Base-by-base conservation (phyloP, 768 basidiomycete genomes). In the Cyclocybe cylindracea region DNA sequence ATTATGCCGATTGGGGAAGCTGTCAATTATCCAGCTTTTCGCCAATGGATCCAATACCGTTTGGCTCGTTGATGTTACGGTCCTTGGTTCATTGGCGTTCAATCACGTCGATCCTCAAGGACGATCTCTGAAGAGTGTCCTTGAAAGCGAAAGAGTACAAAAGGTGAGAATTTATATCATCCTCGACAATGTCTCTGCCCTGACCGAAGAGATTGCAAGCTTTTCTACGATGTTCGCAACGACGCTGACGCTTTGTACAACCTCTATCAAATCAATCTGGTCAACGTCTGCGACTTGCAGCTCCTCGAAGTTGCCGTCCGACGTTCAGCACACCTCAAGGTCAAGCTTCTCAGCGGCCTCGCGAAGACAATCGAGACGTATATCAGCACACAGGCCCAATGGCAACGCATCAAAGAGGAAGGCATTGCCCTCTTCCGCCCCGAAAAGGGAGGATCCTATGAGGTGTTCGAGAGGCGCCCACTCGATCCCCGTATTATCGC, bases 41-140 rank as follows among this genome's bases (percentile, higher is more conserved):
- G 60, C 65, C 11, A 51, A 60, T 10, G 48, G 41, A 14, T 68
- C 65, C 34, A 53, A 55, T 13, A 62, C 48, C 8, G 63, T 72
- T 13, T 74, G 69, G 69, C 54, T 74, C 33, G 40, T 74, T 50
- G 73, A 74, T 47, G 51, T 74, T 7, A 68, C 66, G 6, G 60
- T 56, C 16, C 62, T 74, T 6, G 64, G 65, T 1, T 40, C 19
- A 10, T 32, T 46, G 4, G 66, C 69, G 1, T 74, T 74, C 51
- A 51, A 61, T 34, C 65, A 68, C 40, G 40, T 34, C 1, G 59
- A 61, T 40, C 33, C 53, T 24, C 39, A 55, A 10, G 69, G 68
- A 1, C 48, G 50, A n/a, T 51, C 45, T 14, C 47, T 62, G 14
- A 46, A 38, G 10, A 18, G 11, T 16, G 31, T 58, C 24, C 47